Base-by-base conservation (phyloP, 2,329 filamentous ascomycete genomes). In the Fusarium sarcochroum region DNA sequence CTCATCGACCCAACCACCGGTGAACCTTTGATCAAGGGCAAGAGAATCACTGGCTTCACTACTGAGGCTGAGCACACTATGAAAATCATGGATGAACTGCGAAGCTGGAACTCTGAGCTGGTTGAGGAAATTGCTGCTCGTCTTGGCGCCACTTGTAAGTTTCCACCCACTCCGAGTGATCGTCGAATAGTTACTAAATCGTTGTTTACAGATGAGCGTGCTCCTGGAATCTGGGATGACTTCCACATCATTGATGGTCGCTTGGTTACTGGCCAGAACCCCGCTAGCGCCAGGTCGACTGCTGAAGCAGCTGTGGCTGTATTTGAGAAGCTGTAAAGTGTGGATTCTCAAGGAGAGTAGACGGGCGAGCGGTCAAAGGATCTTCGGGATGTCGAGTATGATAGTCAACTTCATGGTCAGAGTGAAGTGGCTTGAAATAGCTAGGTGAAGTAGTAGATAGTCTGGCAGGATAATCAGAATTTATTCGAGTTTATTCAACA, bases 121-220 rank as follows among this genome's bases (percentile, higher is more conserved):
- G 58, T 63, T 4, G 59, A 63, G 14, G 59, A 63, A 11, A 9
- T 37, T 1, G 58, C 58, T 4, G 30, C 44, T 34, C 59, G 58
- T 15, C 59, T 63, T 15, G 59, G 58, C 10, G 59, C 59, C 23
- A 27, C 20, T 2, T 63, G 59, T 63, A n/a, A 63, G 59, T 57
- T 1, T 5, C 11, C 13, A n/a, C 17, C 3, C 0, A 15, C 10
- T 17, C 5, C 8, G 13, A 0, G 2, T 2, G 8, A 7, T 10
- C 8, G 14, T 18, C 5, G 8, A 2, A 6, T 6, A 5, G 3
- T 4, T 27, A 37, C 59, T 63, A 2, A 63, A n/a, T 21, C 20
- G 1, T 15, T 6, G 7, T n/a, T n/a, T n/a, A 5, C 17, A 63
- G 59, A 63, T 20, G 37, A 35, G 15, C 59, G 59, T 15, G 41